Conservation (phyloP, 2,329 filamentous ascomycete genomes). For the Lachnellula occidentalis region DNA sequence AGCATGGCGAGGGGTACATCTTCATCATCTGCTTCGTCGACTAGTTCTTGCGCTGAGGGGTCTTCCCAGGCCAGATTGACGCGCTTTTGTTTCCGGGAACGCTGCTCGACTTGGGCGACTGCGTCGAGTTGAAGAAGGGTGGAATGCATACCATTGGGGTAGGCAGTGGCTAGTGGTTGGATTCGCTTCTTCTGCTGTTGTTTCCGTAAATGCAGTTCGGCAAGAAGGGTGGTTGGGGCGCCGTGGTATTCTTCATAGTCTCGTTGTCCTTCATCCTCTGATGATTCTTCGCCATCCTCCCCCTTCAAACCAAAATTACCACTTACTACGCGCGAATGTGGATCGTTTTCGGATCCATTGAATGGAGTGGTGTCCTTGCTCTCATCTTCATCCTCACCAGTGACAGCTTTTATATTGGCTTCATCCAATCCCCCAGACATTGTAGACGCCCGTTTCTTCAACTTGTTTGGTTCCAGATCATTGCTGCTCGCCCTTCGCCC, state of each 20-base stretch:
- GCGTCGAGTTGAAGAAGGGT: constrained; percentile 88
- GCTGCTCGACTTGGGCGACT: constrained; percentile 77
- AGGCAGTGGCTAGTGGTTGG: constrained; percentile 55
- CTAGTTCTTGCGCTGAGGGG: constrained; percentile 41
- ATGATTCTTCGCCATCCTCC: constrained; percentile 25
- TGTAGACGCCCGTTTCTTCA: constrained; percentile 18
- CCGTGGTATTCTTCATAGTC: constrained; percentile 53
- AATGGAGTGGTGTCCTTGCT: constrained; percentile 19
- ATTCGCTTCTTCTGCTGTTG: constrained; percentile 79
- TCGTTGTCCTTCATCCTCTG: constrained; percentile 39
- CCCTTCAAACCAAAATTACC: constrained; percentile 11
- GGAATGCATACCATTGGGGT: constrained; percentile 77
- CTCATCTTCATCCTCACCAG: constrained; percentile 20
- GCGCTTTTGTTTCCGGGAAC: constrained; percentile 66
- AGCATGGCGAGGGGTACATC: constrained; percentile 86
- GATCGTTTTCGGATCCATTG: constrained; percentile 15
- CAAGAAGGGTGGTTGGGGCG: constrained; percentile 82
- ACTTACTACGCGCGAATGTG: constrained; percentile 7
- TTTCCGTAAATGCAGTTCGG: constrained; percentile 87
- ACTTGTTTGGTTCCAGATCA: constrained; percentile 16
- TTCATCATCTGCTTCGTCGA: constrained; percentile 59
- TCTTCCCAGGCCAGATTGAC: constrained; percentile 92
- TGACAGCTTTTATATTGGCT: constrained; percentile 15
- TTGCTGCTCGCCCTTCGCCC: constrained; percentile 22
- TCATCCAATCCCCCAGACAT: constrained; percentile 20